phyloP scores from a whole-genome alignment of 371 early-diverging fungal species.

The Rhizomucor pusillus region DNA sequence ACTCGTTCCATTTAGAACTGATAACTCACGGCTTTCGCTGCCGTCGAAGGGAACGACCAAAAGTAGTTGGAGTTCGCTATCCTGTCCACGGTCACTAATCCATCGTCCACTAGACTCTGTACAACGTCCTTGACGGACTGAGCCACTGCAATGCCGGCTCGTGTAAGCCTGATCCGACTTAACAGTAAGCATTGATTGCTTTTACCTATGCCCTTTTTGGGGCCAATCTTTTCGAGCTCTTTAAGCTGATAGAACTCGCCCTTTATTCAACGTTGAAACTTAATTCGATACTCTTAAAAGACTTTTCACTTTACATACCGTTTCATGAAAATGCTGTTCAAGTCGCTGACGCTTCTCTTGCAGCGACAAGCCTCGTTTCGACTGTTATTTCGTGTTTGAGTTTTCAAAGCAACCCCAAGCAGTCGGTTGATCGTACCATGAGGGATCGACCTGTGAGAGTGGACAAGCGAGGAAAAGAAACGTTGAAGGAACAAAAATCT shows the following conservation, averaged over 20 bases:
- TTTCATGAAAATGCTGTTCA: slow-evolving; percentile 77
- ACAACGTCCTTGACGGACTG: slow-evolving; percentile 92
- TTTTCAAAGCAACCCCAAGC: background rate
- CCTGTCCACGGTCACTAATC: slow-evolving; percentile 85
- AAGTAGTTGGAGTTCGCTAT: slow-evolving; percentile 90
- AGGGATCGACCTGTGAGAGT: background rate
- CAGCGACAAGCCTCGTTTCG: slow-evolving; percentile 56
- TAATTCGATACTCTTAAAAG: slow-evolving; percentile 1
- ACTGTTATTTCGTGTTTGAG: slow-evolving; percentile 9
- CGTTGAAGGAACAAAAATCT: background rate
- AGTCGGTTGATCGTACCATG: background rate
- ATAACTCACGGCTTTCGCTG: slow-evolving; percentile 52
- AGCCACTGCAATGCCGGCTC: slow-evolving; percentile 43
- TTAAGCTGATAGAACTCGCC: slow-evolving; percentile 76
- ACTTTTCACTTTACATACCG: slow-evolving; percentile 36
- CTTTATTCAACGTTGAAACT: slow-evolving; percentile 15
- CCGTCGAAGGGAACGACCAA: slow-evolving; percentile 90
- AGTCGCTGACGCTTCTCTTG: slow-evolving; percentile 83
- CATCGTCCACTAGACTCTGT: slow-evolving; percentile 88
- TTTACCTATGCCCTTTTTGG: slow-evolving; percentile 89
- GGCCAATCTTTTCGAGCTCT: slow-evolving; percentile 90
- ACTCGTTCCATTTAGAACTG: slow-evolving; percentile 16
- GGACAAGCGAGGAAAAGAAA: background rate
- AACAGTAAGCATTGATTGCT: background rate
- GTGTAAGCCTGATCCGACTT: too few relatives aligned